phyloP scores from a whole-genome alignment of 2,329 filamentous ascomycete genomes.

The Fusarium torulosum region DNA sequence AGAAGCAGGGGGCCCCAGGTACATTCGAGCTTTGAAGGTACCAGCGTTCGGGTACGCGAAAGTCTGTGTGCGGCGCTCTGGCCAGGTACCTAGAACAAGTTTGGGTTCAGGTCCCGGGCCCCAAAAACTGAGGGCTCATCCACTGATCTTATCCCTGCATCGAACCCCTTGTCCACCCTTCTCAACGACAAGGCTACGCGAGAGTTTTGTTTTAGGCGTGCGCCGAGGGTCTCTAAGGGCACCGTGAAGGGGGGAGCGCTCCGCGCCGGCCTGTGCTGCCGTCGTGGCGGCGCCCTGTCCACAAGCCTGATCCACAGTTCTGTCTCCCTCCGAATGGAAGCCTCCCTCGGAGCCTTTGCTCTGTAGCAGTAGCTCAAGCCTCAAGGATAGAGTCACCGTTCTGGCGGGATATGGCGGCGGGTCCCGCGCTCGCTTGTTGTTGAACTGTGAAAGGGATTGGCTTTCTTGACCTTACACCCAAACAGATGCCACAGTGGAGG shows the following conservation, averaged over 20 bases:
- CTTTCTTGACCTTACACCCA: conserved; percentile 28
- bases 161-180: conserved; percentile 40
- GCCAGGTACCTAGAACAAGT: conserved; percentile 47
- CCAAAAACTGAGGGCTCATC: conserved; percentile 32
- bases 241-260: conserved; percentile 34
- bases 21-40: conserved; percentile 15
- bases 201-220: conserved; percentile 44
- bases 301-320: conserved; percentile 39
- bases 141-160: conserved; percentile 41
- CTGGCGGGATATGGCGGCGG: conserved; percentile 34
- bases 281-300: conserved; percentile 49
- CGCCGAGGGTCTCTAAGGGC: conserved; percentile 32
- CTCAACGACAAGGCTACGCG: conserved; percentile 47
- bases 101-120: conserved; percentile 40
- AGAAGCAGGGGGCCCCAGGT: conserved; percentile 26
- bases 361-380: conserved; percentile 16
- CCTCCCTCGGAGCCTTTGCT: conserved; percentile 40
- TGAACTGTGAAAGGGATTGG: conserved; percentile 36
- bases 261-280: conserved; percentile 46
- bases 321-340: conserved; percentile 38
- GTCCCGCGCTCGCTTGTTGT: conserved; percentile 31
- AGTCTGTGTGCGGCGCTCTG: conserved; percentile 26
- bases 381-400: conserved; percentile 39
- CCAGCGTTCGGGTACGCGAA: conserved; percentile 27
- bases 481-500: conserved; percentile 40